Conservation (phyloP, 2,329 filamentous ascomycete species). For the Dactylella cylindrospora region DNA sequence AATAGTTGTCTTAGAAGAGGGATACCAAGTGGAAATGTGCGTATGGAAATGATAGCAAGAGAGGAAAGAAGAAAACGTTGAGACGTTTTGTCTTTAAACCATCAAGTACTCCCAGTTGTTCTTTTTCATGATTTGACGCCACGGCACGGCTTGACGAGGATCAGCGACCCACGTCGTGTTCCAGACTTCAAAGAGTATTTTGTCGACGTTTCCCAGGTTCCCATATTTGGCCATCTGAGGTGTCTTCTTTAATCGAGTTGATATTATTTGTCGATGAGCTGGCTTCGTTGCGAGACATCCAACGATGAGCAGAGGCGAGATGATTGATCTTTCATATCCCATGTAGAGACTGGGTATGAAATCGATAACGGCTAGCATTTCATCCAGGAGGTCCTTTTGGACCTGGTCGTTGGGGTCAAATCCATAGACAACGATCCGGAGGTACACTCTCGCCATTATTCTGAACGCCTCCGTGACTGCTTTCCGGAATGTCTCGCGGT, state of each 20-base stretch:
- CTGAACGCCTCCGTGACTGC: slow-evolving; percentile 40
- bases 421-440: slow-evolving; percentile 31
- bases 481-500: slow-evolving; percentile 31
- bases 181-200: slow-evolving; percentile 41
- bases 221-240: slow-evolving; percentile 42
- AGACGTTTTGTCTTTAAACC: slow-evolving; percentile 22
- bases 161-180: slow-evolving; percentile 17
- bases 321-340: slow-evolving; percentile 43
- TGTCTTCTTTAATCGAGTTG: slow-evolving; percentile 29
- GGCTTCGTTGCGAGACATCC: slow-evolving; percentile 25
- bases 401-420: slow-evolving; percentile 26
- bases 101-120: slow-evolving; percentile 42
- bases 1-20: neutral
- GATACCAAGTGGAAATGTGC: neutral
- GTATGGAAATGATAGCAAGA: neutral
- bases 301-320: slow-evolving; percentile 38
- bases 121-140: slow-evolving; percentile 40
- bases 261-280: slow-evolving; percentile 19
- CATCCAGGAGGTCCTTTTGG: slow-evolving; percentile 17
- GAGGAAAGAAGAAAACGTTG: neutral
- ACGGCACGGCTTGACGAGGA: slow-evolving; percentile 11
- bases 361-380: slow-evolving; percentile 32
- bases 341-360: slow-evolving; percentile 35
- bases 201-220: slow-evolving; percentile 39
- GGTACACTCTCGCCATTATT: slow-evolving; percentile 36